Percentiles rank a stretch among this genome's conserved stretches.
These are phyloP conservation scores for Mycogone perniciosa DNA, from an alignment of 2,329 filamentous ascomycete genomes.

Conservation along the genomic window DNA sequence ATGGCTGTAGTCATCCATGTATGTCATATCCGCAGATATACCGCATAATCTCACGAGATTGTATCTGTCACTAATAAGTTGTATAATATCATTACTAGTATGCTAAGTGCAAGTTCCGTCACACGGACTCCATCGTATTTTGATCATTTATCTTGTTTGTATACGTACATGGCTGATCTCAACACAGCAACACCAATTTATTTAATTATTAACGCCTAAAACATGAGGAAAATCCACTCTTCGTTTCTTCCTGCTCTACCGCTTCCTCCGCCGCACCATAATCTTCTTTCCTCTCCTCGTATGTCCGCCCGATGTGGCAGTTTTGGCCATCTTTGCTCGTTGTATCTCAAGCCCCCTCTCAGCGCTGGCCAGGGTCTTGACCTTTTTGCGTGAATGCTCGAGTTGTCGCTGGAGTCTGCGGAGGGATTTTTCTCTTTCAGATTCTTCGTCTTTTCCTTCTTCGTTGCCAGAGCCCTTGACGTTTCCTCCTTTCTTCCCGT, in stretches of 20 bases:
- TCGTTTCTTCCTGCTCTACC: constrained; percentile 31
- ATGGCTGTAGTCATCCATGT: too few species aligned
- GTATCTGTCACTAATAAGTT: too few species aligned
- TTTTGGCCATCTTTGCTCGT: constrained; percentile 59
- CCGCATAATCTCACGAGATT: too few species aligned
- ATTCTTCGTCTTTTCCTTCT: constrained; percentile 20
- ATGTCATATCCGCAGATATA: too few species aligned
- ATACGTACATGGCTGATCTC: neutral
- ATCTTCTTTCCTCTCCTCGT: constrained; percentile 57
- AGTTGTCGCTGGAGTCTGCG: constrained; percentile 44
- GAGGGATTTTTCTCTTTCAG: constrained; percentile 36
- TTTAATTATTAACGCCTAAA: too few species aligned
- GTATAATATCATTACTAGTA: too few species aligned
- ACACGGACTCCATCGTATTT: too few species aligned
- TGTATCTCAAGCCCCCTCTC: constrained; percentile 54
- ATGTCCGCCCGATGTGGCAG: constrained; percentile 51
- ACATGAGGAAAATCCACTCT: too few species aligned
- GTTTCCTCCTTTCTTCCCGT: constrained; percentile 22
- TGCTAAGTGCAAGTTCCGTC: too few species aligned
- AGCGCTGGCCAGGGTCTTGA: constrained; percentile 47
- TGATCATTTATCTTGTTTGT: too few species aligned
- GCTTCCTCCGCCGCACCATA: constrained; percentile 57
- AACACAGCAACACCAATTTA: neutral
- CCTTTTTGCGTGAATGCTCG: constrained; percentile 45
- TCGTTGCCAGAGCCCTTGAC: constrained; percentile 12